These are phyloP conservation scores for Aspergillus quadricinctus DNA, from an alignment of 2,329 filamentous ascomycete genomes.

Conservation along the genomic window DNA sequence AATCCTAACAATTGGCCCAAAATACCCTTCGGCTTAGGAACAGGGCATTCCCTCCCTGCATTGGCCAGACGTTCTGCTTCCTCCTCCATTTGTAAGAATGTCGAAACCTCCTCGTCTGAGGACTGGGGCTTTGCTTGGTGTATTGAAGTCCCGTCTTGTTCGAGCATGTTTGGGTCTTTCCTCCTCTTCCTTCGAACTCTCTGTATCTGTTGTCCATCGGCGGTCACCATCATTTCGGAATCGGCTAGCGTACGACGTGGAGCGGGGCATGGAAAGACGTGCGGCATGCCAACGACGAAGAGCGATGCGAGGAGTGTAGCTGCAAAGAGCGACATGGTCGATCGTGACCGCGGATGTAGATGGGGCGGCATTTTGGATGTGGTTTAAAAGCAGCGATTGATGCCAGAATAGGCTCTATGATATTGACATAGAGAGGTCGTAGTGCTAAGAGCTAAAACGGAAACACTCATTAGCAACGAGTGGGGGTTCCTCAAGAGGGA, in stretches of 20 bases:
- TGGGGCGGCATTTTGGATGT: conserved; percentile 65
- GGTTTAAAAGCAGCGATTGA: conserved; percentile 1
- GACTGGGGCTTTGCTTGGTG: conserved; percentile 13
- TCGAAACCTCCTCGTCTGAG: conserved; percentile 41
- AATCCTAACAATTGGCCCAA: conserved; percentile 74
- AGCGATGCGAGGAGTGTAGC: conserved; percentile 88
- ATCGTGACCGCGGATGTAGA: conserved; percentile 87
- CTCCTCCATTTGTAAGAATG: conserved; percentile 39
- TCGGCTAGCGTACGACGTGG: conserved; percentile 73
- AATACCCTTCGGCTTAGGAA: conserved; percentile 82
- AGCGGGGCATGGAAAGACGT: conserved; percentile 86
- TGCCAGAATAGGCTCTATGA: conserved; percentile 1
- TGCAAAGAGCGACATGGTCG: conserved; percentile 91
- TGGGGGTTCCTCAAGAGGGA: background rate
- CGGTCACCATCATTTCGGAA: conserved; percentile 45
- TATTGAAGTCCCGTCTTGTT: conserved; percentile 12
- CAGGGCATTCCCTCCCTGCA: conserved; percentile 71
- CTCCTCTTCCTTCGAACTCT: conserved; percentile 34
- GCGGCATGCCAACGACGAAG: conserved; percentile 84
- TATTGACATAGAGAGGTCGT: conserved; percentile 8
- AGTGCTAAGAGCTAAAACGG: background rate
- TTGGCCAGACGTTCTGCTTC: conserved; percentile 39
- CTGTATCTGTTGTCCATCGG: conserved; percentile 41
- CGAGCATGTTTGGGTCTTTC: conserved; percentile 23
- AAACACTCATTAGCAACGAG: background rate